Percentiles rank a stretch among this genome's conserved stretches.
Evolutionary conservation across 805 yeast species (phyloP).

Genomic region (Ogataea parapolymorpha): DNA sequence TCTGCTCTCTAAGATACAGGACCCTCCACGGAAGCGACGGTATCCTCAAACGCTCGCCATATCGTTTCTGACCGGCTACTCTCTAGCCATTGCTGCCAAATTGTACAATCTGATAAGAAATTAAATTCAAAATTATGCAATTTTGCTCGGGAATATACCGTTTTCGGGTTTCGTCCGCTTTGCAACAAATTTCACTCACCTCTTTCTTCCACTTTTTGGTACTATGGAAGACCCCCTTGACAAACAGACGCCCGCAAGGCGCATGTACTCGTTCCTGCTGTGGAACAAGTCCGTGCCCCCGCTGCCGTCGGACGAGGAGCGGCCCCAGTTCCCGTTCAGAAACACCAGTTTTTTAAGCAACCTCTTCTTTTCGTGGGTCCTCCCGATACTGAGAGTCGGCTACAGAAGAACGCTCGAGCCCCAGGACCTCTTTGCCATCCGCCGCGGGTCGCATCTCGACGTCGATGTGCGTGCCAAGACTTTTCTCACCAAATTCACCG

Average conservation of each 20-base stretch:
- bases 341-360: constrained; percentile 39
- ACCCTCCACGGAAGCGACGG: background rate
- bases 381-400: constrained; percentile 62
- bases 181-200: background rate
- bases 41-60: constrained; percentile 10
- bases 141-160: background rate
- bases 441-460: constrained; percentile 35
- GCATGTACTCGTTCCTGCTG: constrained; percentile 35
- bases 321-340: constrained; percentile 43
- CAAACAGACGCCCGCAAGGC: constrained; percentile 31
- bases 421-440: constrained; percentile 54
- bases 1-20: background rate
- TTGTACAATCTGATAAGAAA: constrained; percentile 5
- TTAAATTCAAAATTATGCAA: background rate
- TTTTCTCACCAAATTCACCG: constrained; percentile 36
- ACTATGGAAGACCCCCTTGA: background rate
- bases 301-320: constrained; percentile 48
- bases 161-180: background rate
- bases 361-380: constrained; percentile 62
- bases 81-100: constrained; percentile 14
- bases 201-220: background rate
- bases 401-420: constrained; percentile 69
- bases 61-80: constrained; percentile 17
- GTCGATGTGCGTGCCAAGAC: constrained; percentile 37
- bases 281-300: constrained; percentile 42